A percentile compares a stretch with the other conserved stretches of the same genome.
Evolutionary conservation across 73 alveolate species (phyloP).

Genomic region (Symbiodinium natans): DNA sequence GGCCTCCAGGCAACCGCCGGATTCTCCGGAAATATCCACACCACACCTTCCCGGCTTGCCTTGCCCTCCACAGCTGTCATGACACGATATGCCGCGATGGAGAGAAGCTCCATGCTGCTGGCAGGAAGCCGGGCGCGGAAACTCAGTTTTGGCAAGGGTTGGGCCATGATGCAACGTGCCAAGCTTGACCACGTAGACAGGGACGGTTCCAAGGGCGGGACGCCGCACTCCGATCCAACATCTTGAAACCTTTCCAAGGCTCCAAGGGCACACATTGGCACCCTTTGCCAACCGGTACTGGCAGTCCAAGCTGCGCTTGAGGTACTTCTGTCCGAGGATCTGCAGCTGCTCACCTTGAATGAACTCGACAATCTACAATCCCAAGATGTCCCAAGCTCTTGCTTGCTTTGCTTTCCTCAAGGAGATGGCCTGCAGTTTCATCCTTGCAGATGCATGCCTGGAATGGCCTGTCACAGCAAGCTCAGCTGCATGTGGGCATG

Average conservation of each 20-base stretch:
- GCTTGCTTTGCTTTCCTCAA: no score
- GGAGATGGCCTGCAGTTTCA: constrained; percentile 28
- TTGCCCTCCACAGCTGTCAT: constrained; percentile 38
- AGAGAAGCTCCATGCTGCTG: constrained; percentile 16
- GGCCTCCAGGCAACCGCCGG: not conserved
- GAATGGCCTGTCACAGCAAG: constrained; percentile 43
- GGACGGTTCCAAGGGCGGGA: not conserved
- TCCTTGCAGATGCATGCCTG: constrained; percentile 68
- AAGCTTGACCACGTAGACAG: no score
- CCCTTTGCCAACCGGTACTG: not conserved
- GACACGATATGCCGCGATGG: constrained; percentile 66
- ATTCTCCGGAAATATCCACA: no score
- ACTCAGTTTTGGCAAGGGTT: no score
- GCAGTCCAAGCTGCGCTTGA: not conserved
- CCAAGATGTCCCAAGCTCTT: no score
- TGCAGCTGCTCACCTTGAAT: constrained; percentile 55
- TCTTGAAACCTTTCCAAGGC: constrained; percentile 14
- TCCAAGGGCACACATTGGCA: no score
- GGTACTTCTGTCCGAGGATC: constrained; percentile 21
- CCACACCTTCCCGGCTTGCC: not conserved
- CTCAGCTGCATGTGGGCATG: no score
- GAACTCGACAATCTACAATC: no score
- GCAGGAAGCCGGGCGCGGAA: constrained; percentile 29
- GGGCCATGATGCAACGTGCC: no score
- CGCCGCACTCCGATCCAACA: constrained; percentile 31